Base-by-base conservation (phyloP, 306 rosid species). In the Purshia tridentata region DNA sequence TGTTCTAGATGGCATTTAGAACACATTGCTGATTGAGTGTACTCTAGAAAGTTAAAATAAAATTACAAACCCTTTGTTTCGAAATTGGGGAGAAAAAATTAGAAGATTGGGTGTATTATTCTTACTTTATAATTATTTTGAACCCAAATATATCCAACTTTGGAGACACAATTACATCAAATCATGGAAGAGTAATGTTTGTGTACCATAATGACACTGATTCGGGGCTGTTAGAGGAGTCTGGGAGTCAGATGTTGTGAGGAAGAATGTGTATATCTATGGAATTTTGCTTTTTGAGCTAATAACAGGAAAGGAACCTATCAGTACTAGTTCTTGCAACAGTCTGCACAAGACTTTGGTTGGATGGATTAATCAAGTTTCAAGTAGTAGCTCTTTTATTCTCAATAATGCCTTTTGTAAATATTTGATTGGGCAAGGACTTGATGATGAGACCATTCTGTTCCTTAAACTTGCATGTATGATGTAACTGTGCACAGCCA, bases 1-100 rank as follows among this genome's bases (percentile, higher is more conserved):
- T 22, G 62, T 86, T 65, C 69, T 88, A 69, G 85, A 78, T 14
- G 88, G 85, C 35, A 63, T 86, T 62, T 88, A 72, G 72, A 67
- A 29, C 35, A 29, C 35, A 29, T 29, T 29, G 1, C 35, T 29
- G 35, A 29, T 29, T 29, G 35, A 29, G 35, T 29, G 2, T 29
- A n/a, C n/a, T 29, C 35, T 29, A 29, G 35, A 29, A 29, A 29
- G 35, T 29, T 2, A 29, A 29, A 29, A 29, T 29, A 1, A 29
- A n/a, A n/a, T n/a, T n/a, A 29, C 35, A 29, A 29, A 29, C 35
- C 35, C 35, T 29, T 29, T 29, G 35, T 29, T 29, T 29, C 35
- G 35, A 29, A 29, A 29, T 2, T 29, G 35, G 35, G 35, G 35
- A 29, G 35, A 29, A 29, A 29, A 29, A 3, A 29, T 1, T 29